Conservation (phyloP, 768 basidiomycete species). For the Pseudohyphozyma bogoriensis region DNA sequence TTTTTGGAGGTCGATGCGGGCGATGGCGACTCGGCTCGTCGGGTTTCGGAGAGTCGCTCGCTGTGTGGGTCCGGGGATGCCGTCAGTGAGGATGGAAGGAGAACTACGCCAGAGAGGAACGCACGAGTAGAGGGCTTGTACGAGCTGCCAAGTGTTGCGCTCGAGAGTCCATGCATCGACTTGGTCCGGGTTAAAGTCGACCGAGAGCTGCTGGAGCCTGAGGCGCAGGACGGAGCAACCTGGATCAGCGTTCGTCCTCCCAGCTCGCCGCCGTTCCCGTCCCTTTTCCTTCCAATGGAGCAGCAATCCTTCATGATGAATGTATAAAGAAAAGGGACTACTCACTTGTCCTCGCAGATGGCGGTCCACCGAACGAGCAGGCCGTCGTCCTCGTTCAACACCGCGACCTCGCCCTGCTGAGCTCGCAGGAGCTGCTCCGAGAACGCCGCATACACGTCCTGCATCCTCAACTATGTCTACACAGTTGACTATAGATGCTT, state of each 20-base stretch:
- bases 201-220: slow-evolving; percentile 15
- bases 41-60: slow-evolving; percentile 7
- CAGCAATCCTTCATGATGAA: background rate
- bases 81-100: background rate
- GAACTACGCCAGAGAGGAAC: slow-evolving; percentile 32
- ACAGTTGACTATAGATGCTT: background rate
- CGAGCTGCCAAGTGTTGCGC: slow-evolving; percentile 67
- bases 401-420: slow-evolving; percentile 9
- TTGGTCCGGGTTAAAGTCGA: slow-evolving; percentile 41
- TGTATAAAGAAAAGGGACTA: background rate
- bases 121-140: slow-evolving; percentile 57
- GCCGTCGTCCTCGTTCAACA: slow-evolving; percentile 19
- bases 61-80: background rate
- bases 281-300: background rate
- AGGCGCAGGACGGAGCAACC: background rate
- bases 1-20: slow-evolving; percentile 49
- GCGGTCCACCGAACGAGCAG: slow-evolving; percentile 7
- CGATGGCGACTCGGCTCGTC: background rate
- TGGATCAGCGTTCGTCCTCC: background rate
- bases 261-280: background rate
- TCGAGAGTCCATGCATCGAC: slow-evolving; percentile 59
- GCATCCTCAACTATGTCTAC: background rate
- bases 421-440: slow-evolving; percentile 10
- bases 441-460: slow-evolving; percentile 19
- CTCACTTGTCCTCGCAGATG: slow-evolving; percentile 21